Evolutionary conservation across 163 green algal genomes (phyloP), one percentile per base, ranked within the genome.

Genomic region (Chlamydomonas reinhardtii): DNA sequence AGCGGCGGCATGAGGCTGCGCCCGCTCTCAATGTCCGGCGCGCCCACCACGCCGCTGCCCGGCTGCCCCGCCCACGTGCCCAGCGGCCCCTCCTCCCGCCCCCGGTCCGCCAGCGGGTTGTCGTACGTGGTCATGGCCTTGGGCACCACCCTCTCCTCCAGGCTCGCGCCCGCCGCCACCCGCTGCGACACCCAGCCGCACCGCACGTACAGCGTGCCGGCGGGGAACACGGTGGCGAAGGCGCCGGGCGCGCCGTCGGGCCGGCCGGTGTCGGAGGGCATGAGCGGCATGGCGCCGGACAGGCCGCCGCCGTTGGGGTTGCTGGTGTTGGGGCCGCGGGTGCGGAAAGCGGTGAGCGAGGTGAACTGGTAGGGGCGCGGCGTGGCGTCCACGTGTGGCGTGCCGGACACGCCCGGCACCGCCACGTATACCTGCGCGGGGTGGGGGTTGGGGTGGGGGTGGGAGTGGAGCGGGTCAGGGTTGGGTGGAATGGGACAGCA

Each of bases 131-230:
- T 74, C 11, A 79, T 43, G 34, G 74, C 43, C 37, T 84, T 84
- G 52, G 73, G 66, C 71, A 73, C 14, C 64, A 88, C 77, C 27
- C 75, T 65, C 32, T 85, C 88, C 5, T 71, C 69, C 76, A 89
- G 82, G 76, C 78, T 54, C n/a, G 27, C 62, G 54, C 86, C 78
- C 0, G 86, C 43, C 12, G 34, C 16, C 14, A 81, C 74, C 2
- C 59, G 48, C 16, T 93, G 85, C 15, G 83, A n/a, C 22, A 94
- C 89, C 92, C 92, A 95, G 72, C 90, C 90, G 79, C 92, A 92
- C 17, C 88, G 87, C 29, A 92, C 85, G 74, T 90, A 91, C 62
- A 95, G 12, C 25, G 70, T 48, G 56, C 92, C 92, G 56, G 84
- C 70, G 4, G 89, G 84, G 85, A 93, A 93, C 17, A 94, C 68